These are phyloP conservation scores for Pilatotrama ljubarskyi DNA, from an alignment of 768 basidiomycete genomes.

Conservation along the genomic window DNA sequence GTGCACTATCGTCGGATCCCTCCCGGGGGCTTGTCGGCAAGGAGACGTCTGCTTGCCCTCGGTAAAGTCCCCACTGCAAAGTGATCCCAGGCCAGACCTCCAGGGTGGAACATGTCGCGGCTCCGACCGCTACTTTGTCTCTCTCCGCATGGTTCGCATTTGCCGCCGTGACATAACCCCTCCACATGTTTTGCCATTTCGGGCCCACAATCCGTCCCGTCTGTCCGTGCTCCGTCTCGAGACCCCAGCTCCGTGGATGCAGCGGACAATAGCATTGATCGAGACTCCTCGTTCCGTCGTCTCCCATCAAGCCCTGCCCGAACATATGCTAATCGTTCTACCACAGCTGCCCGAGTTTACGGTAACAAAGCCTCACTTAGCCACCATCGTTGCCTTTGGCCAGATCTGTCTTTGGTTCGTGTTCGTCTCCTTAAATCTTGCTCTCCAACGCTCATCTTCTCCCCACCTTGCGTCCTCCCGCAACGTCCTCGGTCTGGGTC, in stretches of 20 bases:
- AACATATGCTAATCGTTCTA: conserved; percentile 6
- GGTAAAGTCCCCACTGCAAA: no score
- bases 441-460: conserved; percentile 6
- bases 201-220: conserved; percentile 12
- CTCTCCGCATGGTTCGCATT: not conserved
- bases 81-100: not conserved
- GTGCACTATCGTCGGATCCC: not conserved
- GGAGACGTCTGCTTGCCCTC: not conserved
- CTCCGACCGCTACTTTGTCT: conserved; percentile 5
- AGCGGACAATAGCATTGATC: conserved; percentile 21
- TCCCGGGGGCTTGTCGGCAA: not conserved
- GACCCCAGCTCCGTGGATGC: conserved; percentile 3
- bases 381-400: conserved; percentile 18
- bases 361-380: conserved; percentile 18
- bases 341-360: conserved; percentile 16
- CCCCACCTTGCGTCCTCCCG: conserved; percentile 13
- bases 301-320: conserved; percentile 10
- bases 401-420: conserved; percentile 26
- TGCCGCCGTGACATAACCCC: not conserved
- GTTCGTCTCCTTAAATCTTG: conserved; percentile 15
- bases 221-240: conserved; percentile 3
- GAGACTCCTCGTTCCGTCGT: not conserved
- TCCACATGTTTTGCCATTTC: conserved; percentile 6
- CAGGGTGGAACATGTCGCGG: not conserved
- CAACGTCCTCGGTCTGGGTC: conserved; percentile 11